Base-by-base conservation (phyloP, 768 basidiomycete species). In the Cyclocybe aegerita region DNA sequence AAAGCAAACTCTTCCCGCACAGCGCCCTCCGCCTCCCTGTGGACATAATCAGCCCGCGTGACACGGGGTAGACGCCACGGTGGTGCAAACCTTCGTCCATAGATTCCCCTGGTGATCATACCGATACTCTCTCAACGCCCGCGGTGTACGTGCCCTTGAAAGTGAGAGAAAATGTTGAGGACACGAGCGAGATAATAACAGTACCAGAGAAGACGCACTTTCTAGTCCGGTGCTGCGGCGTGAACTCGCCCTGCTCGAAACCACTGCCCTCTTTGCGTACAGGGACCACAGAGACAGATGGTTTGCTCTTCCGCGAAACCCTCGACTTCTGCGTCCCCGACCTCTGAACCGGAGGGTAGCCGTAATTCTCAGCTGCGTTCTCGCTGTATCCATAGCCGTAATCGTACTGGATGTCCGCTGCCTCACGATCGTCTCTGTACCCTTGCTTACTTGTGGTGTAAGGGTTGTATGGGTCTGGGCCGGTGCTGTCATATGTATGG, bases 1-100 rank as follows among this genome's bases (percentile, higher is more conserved):
- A 59, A 83, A 89, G 65, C 80, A 86, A 66, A 92, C 86, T 56
- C 90, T 69, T 46, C 85, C 82, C 35, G 82, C 64, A 63, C 84
- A 86, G 14, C 81, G 65, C 29, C 70, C 76, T 50, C 85, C 70
- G 47, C 82, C 71, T 11, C 88, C 87, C 85, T 87, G 35, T n/a
- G 15, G 47, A 8, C 10, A 8, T 6, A 37, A 49, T 43, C 39
- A 46, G 35, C 16, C 50, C 32, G 23, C 16, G 30, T 31, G 11
- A 36, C 14, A 40, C 9, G 14, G 4, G 33, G 12, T 46, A 39
- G 23, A 5, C 35, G 34, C 40, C 6, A 39, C 39, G 17, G 9
- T 33, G 23, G 38, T 31, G 48, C 55, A 35, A 34, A 85, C 86
- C 72, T 76, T 83, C 4, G 79, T 83, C 89, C 88, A 91, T 46